Base-by-base conservation (phyloP, 2,329 filamentous ascomycete genomes). In the Pestalotiopsis sp. region DNA sequence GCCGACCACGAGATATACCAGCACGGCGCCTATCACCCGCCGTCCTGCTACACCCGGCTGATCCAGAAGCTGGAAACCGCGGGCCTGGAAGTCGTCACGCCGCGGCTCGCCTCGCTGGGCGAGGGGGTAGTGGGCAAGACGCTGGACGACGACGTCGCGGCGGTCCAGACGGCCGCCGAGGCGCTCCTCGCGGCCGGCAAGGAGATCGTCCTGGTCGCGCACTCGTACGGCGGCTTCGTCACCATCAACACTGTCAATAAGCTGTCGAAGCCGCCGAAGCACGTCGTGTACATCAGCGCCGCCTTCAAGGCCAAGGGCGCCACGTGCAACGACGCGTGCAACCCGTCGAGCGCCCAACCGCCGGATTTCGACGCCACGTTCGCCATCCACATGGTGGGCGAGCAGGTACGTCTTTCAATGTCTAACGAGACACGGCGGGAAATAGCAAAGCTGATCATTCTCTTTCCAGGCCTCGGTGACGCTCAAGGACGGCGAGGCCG, bases 11-110 rank as follows among this genome's bases (percentile, higher is more conserved):
- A 52, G 6, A 11, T 36, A 31, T 60, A 17, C 60, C 23, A 57
- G 25, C 66, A 68, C 45, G 66, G 66, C 11, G 66, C 66, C 11
- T 68, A 64, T 27, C 66, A 68, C 49, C 66, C 66, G n/a, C 66
- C 66, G 7, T 23, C 59, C 1, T 62, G 60, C 14, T 68, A 68
- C 27, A 11, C 7, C 3, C 23, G 39, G 17, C 41, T 68, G 17
- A 64, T 20, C 20, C 20, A 39, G 17, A 36, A 52, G 27, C 41
- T 68, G 4, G n/a, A 58, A 7, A 25, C 45, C n/a, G 66, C 60
- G 3, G 66, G 66, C 25, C 25, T 38, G 59, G 66, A 68, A 38
- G 45, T 68, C 13, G 41, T 64, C 6, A 45, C 52, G 17, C 66
- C 66, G 12, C 25, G 66, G 6, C 66, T 68, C n/a, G 59, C 66